phyloP scores from a whole-genome alignment of 2,329 filamentous ascomycete genomes.

The Scedosporium boydii region DNA sequence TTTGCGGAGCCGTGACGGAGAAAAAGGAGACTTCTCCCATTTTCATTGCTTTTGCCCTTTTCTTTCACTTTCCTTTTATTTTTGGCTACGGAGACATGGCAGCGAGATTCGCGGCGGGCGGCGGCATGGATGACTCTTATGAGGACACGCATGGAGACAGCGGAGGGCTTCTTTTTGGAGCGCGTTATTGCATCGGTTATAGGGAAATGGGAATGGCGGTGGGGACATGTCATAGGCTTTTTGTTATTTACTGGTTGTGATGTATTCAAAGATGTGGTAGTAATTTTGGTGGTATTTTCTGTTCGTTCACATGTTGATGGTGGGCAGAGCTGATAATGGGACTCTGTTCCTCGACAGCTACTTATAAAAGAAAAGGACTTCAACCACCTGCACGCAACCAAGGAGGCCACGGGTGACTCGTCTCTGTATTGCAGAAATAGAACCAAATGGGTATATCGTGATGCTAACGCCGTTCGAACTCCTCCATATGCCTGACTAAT shows the following conservation, averaged over 20 bases:
- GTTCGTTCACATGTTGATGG: too few species aligned
- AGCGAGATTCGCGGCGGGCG: background rate
- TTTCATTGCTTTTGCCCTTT: background rate
- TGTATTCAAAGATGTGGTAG: background rate
- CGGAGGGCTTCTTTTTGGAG: background rate
- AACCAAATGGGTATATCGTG: background rate
- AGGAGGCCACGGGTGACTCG: background rate
- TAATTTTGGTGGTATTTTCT: background rate
- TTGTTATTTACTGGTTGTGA: background rate
- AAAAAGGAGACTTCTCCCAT: background rate
- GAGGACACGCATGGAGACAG: background rate
- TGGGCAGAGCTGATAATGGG: too few species aligned
- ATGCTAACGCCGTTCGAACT: background rate
- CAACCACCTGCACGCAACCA: background rate
- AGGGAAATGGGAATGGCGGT: background rate
- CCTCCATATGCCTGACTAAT: too few species aligned
- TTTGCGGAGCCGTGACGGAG: background rate
- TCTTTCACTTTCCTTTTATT: background rate
- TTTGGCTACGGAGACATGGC: background rate
- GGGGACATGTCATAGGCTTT: background rate
- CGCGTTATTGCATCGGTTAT: background rate
- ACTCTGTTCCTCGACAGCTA: too few species aligned
- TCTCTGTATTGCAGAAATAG: background rate
- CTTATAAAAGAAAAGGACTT: too few species aligned
- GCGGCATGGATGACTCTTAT: constrained; percentile 1